Conservation (phyloP, 352 stramenopile genomes). For the Phytophthora melonis region DNA sequence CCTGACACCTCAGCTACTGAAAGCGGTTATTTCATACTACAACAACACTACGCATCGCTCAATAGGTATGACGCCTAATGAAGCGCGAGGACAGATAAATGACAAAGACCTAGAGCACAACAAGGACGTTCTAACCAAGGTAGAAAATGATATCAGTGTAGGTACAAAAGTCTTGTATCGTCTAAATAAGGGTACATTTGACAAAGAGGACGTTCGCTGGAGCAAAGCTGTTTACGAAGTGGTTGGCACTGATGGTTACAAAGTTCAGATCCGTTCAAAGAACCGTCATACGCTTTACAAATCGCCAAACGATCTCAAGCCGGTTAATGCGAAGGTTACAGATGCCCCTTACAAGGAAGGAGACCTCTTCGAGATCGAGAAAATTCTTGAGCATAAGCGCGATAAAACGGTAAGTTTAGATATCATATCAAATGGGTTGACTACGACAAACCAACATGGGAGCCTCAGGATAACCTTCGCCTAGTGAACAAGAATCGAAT, state of each 20-base stretch:
- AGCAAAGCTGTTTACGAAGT: too few relatives aligned
- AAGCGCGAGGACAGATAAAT: conserved; percentile 27
- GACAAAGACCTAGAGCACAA: conserved; percentile 19
- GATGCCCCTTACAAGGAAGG: too few relatives aligned
- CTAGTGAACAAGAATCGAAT: conserved; percentile 2
- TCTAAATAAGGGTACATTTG: too few relatives aligned
- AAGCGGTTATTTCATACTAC: conserved; percentile 23
- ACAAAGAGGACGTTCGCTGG: too few relatives aligned
- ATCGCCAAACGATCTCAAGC: too few relatives aligned
- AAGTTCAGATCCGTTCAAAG: too few relatives aligned
- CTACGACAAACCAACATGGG: conserved; percentile 29
- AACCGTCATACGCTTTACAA: too few relatives aligned
- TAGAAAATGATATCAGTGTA: too few relatives aligned
- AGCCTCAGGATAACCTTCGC: conserved; percentile 27
- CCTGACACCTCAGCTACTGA: conserved; percentile 10
- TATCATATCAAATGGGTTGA: conserved; percentile 36
- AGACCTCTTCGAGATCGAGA: conserved; percentile 22
- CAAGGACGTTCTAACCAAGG: neutral
- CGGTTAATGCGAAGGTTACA: too few relatives aligned
- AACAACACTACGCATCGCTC: conserved; percentile 20
- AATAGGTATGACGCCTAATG: conserved; percentile 24
- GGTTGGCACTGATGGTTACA: too few relatives aligned
- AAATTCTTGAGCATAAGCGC: conserved; percentile 12
- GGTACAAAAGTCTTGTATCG: too few relatives aligned
- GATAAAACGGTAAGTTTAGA: conserved; percentile 13